Evolutionary conservation across 192 early-diverging fungal genomes (phyloP).

Genomic region (Phycomyces blakesleeanus): DNA sequence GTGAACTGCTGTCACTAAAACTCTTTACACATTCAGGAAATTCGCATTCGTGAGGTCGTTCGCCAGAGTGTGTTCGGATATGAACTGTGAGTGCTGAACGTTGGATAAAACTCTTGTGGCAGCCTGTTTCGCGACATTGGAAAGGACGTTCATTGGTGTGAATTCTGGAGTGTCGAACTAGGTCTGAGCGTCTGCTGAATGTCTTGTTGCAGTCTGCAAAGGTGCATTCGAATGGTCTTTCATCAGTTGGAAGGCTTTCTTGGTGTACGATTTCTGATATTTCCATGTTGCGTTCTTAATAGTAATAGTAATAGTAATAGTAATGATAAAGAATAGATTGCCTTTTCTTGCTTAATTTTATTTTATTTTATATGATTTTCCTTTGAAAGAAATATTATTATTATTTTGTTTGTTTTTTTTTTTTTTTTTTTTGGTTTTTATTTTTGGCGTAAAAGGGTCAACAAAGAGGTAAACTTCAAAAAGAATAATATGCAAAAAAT

Average conservation of each 20-base stretch:
- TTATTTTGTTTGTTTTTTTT: too few relatives aligned
- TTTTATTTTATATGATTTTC: too few relatives aligned
- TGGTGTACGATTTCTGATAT: constrained; percentile 53
- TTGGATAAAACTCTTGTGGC: constrained; percentile 77
- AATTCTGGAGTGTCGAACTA: constrained; percentile 69
- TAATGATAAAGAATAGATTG: background rate
- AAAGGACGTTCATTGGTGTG: constrained; percentile 76
- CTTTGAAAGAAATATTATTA: too few relatives aligned
- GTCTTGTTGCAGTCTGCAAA: constrained; percentile 64
- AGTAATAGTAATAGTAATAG: background rate
- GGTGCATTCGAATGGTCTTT: constrained; percentile 49
- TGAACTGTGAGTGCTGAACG: constrained; percentile 77
- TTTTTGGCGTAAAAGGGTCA: too few relatives aligned
- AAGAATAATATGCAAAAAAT: too few relatives aligned
- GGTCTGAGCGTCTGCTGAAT: constrained; percentile 63
- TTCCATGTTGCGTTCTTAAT: constrained; percentile 39
- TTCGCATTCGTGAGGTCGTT: constrained; percentile 63
- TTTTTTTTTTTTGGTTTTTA: too few relatives aligned
- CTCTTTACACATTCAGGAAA: constrained; percentile 64
- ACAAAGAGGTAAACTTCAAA: too few relatives aligned
- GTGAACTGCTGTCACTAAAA: constrained; percentile 74
- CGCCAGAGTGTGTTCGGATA: constrained; percentile 69
- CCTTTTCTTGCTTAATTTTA: background rate
- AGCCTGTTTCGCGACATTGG: constrained; percentile 53
- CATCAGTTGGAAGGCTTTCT: constrained; percentile 39